Base-by-base conservation (phyloP, 1,284 basidiomycete species). In the Meripilus lineatus region DNA sequence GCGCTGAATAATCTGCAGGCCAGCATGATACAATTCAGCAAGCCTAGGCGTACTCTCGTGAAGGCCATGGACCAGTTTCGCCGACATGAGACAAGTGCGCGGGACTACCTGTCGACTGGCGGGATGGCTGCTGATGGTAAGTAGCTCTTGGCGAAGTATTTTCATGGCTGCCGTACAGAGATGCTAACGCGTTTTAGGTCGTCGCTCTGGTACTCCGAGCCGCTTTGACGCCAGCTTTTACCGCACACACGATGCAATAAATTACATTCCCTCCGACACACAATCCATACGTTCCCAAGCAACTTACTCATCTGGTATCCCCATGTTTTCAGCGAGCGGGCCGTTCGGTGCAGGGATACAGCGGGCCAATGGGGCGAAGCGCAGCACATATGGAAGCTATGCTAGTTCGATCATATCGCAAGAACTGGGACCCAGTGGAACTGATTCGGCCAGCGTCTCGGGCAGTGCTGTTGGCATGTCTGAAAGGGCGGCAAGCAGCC, bases 1-100 rank as follows among this genome's bases (percentile, higher is more conserved):
- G 92, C 94, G 1, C 74, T 99, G 42, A 95, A 84, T 65, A 99
- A 99, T 67, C 70, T 99, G 30, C 96, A 98, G 64, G 78, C 93
- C 4, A 94, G 91, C 67, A 95, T 99, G 94, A 97, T 99, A 46
- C 96, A 98, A 63, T 98, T 99, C 70, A 92, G 88, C 74, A 93
- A 94, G 67, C 93, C 94, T 15, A 81, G 92, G 43, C 84, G 91
- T 45, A 79, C 90, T 5, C 74, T 92, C 18, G 77, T 77, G 50
- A 91, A 91, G 62, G 84, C 89, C 2, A 84, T 92, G 78, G 92
- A 94, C 54, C 89, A 88, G 45, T 95, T 90, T 77, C 82, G 88
- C 46, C 79, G 91, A 40, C 89, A 93, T 57, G 92, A 94, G 63
- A 89, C 89, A 5, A 86, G 72, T 57, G 92, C 91, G 17, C 81